These are phyloP conservation scores for Entelexis sorbosivorans DNA, from an alignment of 1,139 yeast species.

Conservation along the genomic window DNA sequence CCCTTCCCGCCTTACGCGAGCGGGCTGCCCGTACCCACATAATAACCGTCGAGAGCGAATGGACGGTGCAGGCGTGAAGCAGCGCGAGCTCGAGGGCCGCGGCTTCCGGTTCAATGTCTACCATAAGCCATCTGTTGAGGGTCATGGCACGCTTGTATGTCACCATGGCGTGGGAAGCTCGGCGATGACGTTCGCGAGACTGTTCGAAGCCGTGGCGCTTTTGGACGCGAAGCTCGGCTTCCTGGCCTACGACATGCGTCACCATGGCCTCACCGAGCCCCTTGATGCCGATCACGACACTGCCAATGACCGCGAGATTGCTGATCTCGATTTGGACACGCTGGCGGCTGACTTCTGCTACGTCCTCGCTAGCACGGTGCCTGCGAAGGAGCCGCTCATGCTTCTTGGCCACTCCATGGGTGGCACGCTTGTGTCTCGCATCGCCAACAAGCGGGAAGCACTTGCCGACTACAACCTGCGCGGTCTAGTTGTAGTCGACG, in stretches of 20 bases:
- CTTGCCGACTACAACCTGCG: slow-evolving; percentile 20
- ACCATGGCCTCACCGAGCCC: slow-evolving; percentile 50
- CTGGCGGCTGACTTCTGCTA: slow-evolving; percentile 48
- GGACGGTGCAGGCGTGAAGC: background rate
- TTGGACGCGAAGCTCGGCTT: slow-evolving; percentile 27
- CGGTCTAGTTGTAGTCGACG: slow-evolving; percentile 75
- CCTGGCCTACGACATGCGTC: slow-evolving; percentile 66
- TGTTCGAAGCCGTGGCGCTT: slow-evolving; percentile 34
- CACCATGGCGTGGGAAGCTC: slow-evolving; percentile 97
- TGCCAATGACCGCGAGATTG: background rate
- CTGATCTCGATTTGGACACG: slow-evolving; percentile 39
- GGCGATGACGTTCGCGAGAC: slow-evolving; percentile 59
- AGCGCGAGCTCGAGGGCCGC: background rate
- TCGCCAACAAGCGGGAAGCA: slow-evolving; percentile 26
- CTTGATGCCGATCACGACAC: background rate
- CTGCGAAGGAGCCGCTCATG: slow-evolving; percentile 28
- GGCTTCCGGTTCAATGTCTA: slow-evolving; percentile 17
- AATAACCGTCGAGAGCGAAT: background rate
- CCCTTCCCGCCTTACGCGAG: background rate
- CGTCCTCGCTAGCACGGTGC: slow-evolving; percentile 37
- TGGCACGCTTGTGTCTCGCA: slow-evolving; percentile 65
- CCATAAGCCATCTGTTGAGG: slow-evolving; percentile 5
- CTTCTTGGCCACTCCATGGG: slow-evolving; percentile 89
- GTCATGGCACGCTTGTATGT: slow-evolving; percentile 42
- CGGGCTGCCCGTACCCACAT: background rate